Evolutionary conservation across 305 asterid genomes (phyloP), one percentile per base, ranked within the genome.

Genomic region (Solanum aculeatissimum): DNA sequence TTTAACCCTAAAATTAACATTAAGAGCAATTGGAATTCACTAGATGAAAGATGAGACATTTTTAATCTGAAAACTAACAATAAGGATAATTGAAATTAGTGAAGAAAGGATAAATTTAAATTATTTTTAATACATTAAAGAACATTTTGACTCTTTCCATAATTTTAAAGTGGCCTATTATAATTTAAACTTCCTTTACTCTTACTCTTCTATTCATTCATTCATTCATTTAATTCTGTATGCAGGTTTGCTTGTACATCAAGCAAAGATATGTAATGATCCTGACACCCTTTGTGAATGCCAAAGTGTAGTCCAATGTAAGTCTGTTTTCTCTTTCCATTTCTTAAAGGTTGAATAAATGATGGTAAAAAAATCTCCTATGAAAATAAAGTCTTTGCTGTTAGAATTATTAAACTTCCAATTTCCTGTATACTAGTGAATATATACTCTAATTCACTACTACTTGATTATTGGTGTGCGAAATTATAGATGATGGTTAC

Each of bases 231-330:
- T 51, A 55, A 58, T 18, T 19, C 53, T 43, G 57, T 49, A 66
- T 75, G 49, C 80, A 85, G 27, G 66, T 83, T 85, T 29, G 53
- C 87, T 89, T 86, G 85, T 49, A 65, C 51, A 57, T 69, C 63
- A 87, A 85, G 89, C 82, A 43, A 86, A 85, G 81, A 85, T 35
- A 68, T 65, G 35, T 83, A 45, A 75, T 75, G 62, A 75, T 29
- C 62, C 58, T 15, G 81, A 27, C 81, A 9, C 81, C 62, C 81
- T 75, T 75, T 47, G 25, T 49, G 81, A 47, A 75, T 49, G 25
- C 62, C 62, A 4, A 49, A 47, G 81, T 47, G 62, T 49, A 49
- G 81, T 75, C 88, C 38, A 62, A 70, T 83, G 84, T 71, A 63
- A 86, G 84, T 81, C 38, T 10, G 13, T 57, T n/a, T 18, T 51